A percentile compares a stretch with the other conserved stretches of the same genome.
phyloP scores from a whole-genome alignment of 768 basidiomycete genomes.

The Fomitopsis pulvina region DNA sequence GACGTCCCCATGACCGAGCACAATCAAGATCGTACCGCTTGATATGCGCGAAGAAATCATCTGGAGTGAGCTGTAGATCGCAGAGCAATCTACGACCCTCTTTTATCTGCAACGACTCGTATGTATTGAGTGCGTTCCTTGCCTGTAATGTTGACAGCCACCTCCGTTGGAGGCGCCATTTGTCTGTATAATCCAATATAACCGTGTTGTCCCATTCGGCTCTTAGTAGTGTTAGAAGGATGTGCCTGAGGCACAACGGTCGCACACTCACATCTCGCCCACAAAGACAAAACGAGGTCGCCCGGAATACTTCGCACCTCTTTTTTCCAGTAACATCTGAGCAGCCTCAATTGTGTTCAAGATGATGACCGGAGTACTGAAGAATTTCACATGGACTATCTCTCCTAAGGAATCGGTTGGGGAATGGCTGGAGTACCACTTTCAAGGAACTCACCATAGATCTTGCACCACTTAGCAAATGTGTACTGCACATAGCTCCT shows the following conservation, averaged over 20 bases:
- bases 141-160: constrained; percentile 15
- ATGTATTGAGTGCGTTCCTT: constrained; percentile 13
- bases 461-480: constrained; percentile 22
- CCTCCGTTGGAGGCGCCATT: constrained; percentile 23
- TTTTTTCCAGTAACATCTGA: constrained; percentile 20
- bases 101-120: constrained; percentile 18
- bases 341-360: constrained; percentile 18
- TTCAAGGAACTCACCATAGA: constrained; percentile 17
- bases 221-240: constrained; percentile 18
- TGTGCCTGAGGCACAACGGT: constrained; percentile 12
- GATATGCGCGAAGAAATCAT: constrained; percentile 20
- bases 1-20: not conserved
- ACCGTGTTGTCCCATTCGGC: constrained; percentile 11
- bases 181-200: constrained; percentile 19
- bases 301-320: constrained; percentile 21
- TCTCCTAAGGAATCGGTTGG: constrained; percentile 12
- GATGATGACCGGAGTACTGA: constrained; percentile 15
- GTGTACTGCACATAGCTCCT: constrained; percentile 16
- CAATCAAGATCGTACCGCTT: constrained; percentile 4
- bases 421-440: not conserved
- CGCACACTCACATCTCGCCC: constrained; percentile 19
- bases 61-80: constrained; percentile 21
- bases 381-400: constrained; percentile 12
- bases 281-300: constrained; percentile 14
- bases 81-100: constrained; percentile 21